These are phyloP conservation scores for Nakazawaea wickerhamii DNA, from an alignment of 805 yeast species.

Conservation along the genomic window DNA sequence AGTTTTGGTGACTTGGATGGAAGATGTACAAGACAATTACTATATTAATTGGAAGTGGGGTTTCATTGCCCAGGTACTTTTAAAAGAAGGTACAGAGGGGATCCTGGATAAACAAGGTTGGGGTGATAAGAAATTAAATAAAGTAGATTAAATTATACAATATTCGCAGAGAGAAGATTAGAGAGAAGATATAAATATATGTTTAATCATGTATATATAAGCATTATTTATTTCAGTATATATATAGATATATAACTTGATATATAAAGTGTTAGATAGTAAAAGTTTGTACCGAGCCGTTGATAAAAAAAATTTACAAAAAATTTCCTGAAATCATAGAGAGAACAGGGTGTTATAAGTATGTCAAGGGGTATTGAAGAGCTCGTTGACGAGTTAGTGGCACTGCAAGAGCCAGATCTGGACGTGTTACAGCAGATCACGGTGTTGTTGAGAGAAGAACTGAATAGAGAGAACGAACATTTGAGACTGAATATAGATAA, in stretches of 20 bases:
- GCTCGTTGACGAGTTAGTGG: neutral
- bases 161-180: neutral
- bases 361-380: neutral
- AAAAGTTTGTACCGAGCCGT: neutral
- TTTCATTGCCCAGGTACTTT: conserved; percentile 47
- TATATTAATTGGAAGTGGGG: conserved; percentile 53
- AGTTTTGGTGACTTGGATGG: conserved; percentile 63
- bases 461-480: neutral
- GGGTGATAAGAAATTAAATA: neutral
- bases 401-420: neutral
- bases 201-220: neutral
- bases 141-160: neutral
- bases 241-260: no score
- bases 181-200: no score
- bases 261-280: no score
- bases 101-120: conserved; percentile 8
- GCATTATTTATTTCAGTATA: neutral
- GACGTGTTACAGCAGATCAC: neutral
- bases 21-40: conserved; percentile 51
- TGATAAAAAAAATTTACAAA: neutral
- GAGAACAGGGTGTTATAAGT: neutral
- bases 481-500: neutral
- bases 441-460: neutral
- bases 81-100: conserved; percentile 15
- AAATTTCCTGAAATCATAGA: neutral